Base-by-base conservation (phyloP, 2,329 filamentous ascomycete genomes). In the Aspergillus niger region DNA sequence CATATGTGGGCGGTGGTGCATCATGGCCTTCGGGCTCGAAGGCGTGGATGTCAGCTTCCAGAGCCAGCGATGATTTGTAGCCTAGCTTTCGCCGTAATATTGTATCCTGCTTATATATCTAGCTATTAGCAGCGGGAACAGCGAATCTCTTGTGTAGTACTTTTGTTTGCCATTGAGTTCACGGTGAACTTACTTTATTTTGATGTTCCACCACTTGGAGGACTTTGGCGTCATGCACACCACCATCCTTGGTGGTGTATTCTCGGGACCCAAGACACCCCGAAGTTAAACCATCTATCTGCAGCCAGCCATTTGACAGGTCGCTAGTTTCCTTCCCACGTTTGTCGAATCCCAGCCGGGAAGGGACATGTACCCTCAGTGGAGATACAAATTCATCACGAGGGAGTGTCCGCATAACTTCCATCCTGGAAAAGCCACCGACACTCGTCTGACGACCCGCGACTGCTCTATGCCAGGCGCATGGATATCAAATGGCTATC, bases 1-100 rank as follows among this genome's bases (percentile, higher is more conserved):
- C 62, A 57, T 77, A 77, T 20, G 73, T 63, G 11, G 74, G 74
- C 15, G 74, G 74, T 8, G 69, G 66, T 24, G 57, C 49, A 22
- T 60, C 65, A 62, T 73, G 70, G 56, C 30, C 65, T 8, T 61
- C 64, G 8, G 60, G 65, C 10, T 67, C 57, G 11, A 60, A 55
- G 17, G 57, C 54, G 11, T 49, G 51, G 28, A 67, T 58, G 49
- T 58, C 57, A 22, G 63, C 47, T 57, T 65, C 64, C 28, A 63
- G 60, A 10, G 49, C 32, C 28, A 58, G 26, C 15, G 26, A 36
- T 10, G 53, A 20, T 24, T 59, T 60, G 8, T 48, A 52, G 20
- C 56, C 51, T 10, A 20, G 36, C 58, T 54, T 55, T 48, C 48
- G 44, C 11, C 47, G n/a, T 36, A 26, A 17, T 26, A 3, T 59